Conservation (phyloP, 1,139 yeast species). For the Zygosaccharomyces sapae region DNA sequence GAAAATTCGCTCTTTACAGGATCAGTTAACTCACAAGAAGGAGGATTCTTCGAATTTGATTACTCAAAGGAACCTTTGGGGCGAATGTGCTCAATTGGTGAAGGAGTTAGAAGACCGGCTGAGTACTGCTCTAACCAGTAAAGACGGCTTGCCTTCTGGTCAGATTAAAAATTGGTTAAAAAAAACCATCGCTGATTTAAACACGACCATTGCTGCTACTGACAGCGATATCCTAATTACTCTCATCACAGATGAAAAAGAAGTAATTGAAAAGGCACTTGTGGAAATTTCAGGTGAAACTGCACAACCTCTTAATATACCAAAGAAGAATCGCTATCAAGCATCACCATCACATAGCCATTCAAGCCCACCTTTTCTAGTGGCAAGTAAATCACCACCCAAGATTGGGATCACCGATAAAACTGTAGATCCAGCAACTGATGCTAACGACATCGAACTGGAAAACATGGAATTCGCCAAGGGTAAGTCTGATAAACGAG, state of each 20-base stretch:
- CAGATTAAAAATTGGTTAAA: constrained; percentile 16
- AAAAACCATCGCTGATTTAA: constrained; percentile 15
- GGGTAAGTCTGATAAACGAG: constrained; percentile 3
- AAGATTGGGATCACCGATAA: constrained; percentile 27
- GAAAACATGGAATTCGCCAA: constrained; percentile 4
- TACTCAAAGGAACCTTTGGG: constrained; percentile 24
- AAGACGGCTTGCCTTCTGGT: constrained; percentile 8
- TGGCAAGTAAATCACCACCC: constrained; percentile 33
- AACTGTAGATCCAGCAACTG: constrained; percentile 10
- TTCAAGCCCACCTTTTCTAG: constrained; percentile 18
- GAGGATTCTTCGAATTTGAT: constrained; percentile 19
- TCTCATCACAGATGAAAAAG: constrained; percentile 23
- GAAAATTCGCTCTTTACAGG: constrained; percentile 20
- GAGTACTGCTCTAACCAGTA: constrained; percentile 10
- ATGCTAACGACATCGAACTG: constrained; percentile 8
- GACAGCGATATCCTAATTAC: constrained; percentile 12
- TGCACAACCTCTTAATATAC: constrained; percentile 2
- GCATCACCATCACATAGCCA: constrained; percentile 10
- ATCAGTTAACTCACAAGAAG: constrained; percentile 25
- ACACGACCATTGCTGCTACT: constrained; percentile 12
- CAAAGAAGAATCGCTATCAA: not conserved
- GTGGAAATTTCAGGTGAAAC: constrained; percentile 14
- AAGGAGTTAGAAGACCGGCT: constrained; percentile 22
- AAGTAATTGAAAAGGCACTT: constrained; percentile 22
- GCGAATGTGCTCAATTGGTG: constrained; percentile 20